phyloP scores from a whole-genome alignment of 192 early-diverging fungal genomes.

The Rhizophlyctis rosea region DNA sequence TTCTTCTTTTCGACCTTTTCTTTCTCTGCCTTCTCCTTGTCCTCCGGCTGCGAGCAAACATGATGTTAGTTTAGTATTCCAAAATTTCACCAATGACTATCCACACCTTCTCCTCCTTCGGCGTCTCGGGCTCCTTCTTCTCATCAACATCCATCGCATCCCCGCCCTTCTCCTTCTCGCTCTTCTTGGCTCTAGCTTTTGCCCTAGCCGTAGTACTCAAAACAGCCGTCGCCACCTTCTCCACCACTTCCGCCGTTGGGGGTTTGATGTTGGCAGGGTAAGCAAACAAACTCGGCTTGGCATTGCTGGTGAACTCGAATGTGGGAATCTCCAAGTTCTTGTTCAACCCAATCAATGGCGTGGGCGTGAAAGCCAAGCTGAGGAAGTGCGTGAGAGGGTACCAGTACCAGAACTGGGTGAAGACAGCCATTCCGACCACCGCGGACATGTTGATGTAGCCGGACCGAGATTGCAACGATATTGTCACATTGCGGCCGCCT shows the following conservation, averaged over 20 bases:
- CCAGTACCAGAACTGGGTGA: slow-evolving; percentile 99
- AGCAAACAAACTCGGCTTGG: slow-evolving; percentile 85
- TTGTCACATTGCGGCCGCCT: slow-evolving; percentile 95
- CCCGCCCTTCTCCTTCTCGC: slow-evolving; percentile 67
- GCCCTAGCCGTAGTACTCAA: slow-evolving; percentile 94
- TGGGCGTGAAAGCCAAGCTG: slow-evolving; percentile 90
- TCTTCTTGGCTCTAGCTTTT: slow-evolving; percentile 78
- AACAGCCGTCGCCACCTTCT: slow-evolving; percentile 93
- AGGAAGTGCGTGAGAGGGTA: slow-evolving; percentile 96
- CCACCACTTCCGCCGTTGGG: slow-evolving; percentile 71
- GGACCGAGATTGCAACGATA: slow-evolving; percentile 82
- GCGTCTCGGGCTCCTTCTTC: slow-evolving; percentile 45
- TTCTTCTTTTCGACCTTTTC: slow-evolving; percentile 43
- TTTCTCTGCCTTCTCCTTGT: slow-evolving; percentile 31
- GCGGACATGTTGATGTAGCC: slow-evolving; percentile 91
- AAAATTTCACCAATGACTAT: no score
- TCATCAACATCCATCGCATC: slow-evolving; percentile 50
- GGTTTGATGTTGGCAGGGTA: slow-evolving; percentile 88
- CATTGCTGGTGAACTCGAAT: slow-evolving; percentile 81
- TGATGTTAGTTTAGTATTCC: no score
- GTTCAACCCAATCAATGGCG: slow-evolving; percentile 93
- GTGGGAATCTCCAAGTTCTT: slow-evolving; percentile 81
- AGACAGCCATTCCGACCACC: slow-evolving; percentile 97
- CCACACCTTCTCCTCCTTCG: slow-evolving; percentile 55
- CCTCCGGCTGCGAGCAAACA: background rate